These are phyloP conservation scores for Durusdinium trenchii DNA, from an alignment of 73 alveolate genomes.

Conservation along the genomic window DNA sequence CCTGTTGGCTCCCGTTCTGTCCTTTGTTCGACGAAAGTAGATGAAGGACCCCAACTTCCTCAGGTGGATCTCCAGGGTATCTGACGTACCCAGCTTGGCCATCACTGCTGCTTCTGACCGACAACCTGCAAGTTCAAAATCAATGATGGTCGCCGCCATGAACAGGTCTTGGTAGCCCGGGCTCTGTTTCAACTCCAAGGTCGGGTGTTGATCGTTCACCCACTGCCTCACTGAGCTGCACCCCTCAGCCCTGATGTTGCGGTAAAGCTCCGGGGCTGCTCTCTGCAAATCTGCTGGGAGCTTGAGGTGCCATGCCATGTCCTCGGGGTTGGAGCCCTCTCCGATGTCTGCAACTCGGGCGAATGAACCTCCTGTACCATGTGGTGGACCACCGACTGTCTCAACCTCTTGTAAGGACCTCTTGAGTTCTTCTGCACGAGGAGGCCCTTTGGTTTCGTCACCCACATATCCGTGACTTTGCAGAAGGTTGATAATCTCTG, in stretches of 20 bases:
- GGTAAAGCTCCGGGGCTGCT: neutral
- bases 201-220: constrained; percentile 26
- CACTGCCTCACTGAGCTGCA: neutral
- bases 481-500: neutral
- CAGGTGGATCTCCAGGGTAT: constrained; percentile 17
- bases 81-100: neutral
- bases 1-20: neutral
- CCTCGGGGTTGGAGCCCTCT: neutral
- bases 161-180: constrained; percentile 5
- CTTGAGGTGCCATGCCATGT: neutral
- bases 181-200: neutral
- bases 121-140: neutral
- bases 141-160: constrained; percentile 37
- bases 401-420: neutral
- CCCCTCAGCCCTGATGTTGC: neutral
- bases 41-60: neutral
- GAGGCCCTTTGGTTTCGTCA: neutral
- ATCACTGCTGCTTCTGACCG: neutral
- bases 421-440: neutral
- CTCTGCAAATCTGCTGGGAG: constrained; percentile 20
- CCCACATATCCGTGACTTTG: neutral
- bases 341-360: neutral
- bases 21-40: neutral
- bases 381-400: neutral
- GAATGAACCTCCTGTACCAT: neutral